Percentiles rank a stretch among this genome's conserved stretches.
Conservation (phyloP, 208 protist genomes). For the Acanthamoeba culbertsoni region DNA sequence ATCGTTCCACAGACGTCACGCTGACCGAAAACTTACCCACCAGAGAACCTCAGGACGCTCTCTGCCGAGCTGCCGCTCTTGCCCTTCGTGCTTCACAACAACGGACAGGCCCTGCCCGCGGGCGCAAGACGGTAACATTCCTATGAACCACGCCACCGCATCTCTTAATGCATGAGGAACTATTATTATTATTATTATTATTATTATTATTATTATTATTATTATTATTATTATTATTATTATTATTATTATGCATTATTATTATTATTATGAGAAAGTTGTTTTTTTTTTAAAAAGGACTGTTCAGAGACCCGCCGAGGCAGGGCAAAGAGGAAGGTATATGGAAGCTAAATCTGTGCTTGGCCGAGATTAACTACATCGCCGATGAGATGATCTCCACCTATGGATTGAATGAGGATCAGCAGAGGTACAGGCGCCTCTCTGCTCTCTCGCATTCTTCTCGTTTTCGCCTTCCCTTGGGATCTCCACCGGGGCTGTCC, state of each 20-base stretch:
- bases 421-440: background rate
- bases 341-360: constrained; percentile 30
- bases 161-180: background rate
- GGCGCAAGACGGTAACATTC: background rate
- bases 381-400: constrained; percentile 55
- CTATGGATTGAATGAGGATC: constrained; percentile 44
- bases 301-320: background rate
- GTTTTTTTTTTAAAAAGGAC: no score
- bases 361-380: constrained; percentile 28
- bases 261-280: no score
- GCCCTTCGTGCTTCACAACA: background rate
- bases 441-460: background rate
- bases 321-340: background rate
- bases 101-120: background rate
- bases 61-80: background rate
- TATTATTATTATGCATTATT: no score
- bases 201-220: no score
- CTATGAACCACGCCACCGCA: background rate
- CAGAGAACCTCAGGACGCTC: constrained; percentile 12
- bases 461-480: no score
- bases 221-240: no score
- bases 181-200: no score
- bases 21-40: no score
- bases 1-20: background rate
- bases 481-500: no score